Conservation (phyloP, 2,329 filamentous ascomycete genomes). For the Diaporthe ilicicola region DNA sequence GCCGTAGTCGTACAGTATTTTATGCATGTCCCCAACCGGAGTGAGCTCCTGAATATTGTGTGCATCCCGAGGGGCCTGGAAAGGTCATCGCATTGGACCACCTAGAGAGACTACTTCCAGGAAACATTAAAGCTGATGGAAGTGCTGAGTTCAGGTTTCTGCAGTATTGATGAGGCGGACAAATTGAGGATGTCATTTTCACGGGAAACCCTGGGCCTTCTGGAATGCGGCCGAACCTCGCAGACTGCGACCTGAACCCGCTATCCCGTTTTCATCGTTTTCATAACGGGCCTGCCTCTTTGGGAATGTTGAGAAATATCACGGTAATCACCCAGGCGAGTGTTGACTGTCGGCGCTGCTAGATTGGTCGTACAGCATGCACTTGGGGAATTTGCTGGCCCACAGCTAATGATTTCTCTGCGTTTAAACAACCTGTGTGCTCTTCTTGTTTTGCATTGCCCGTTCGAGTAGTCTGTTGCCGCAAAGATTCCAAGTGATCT, state of each 20-base stretch:
- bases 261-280: neutral
- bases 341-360: too few relatives aligned
- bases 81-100: neutral
- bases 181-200: neutral
- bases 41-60: too few relatives aligned
- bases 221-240: neutral
- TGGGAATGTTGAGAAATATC: neutral
- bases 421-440: neutral
- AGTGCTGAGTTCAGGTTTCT: neutral
- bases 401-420: neutral
- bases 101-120: neutral
- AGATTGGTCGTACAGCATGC: constrained; percentile 12
- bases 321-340: neutral
- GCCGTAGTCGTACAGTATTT: neutral
- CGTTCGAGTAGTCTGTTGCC: neutral
- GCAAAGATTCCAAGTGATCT: too few relatives aligned
- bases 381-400: neutral
- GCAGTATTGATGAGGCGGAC: neutral
- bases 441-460: neutral
- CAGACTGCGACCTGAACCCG: neutral
- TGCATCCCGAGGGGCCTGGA: neutral
- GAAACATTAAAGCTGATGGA: neutral
- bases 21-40: neutral
- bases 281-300: neutral
- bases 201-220: neutral